These are phyloP conservation scores for Diplodia sapinea DNA, from an alignment of 2,329 filamentous ascomycete genomes.

Conservation along the genomic window DNA sequence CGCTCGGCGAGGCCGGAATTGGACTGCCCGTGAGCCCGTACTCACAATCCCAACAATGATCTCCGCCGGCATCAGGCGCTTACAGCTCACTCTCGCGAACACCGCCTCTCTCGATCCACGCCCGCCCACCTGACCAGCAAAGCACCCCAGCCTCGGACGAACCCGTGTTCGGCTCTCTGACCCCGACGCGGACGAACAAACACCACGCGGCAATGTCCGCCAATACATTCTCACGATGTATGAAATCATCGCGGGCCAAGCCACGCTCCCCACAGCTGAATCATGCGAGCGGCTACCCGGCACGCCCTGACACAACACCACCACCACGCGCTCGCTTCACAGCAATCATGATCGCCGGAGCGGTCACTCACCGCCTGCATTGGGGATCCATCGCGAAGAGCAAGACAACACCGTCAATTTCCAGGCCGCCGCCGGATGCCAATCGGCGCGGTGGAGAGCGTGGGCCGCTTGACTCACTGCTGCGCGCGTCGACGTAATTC, in stretches of 20 bases:
- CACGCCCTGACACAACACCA: slow-evolving; percentile 20
- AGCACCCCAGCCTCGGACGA: slow-evolving; percentile 1
- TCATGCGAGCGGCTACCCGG: slow-evolving; percentile 22
- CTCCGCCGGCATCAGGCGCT: slow-evolving; percentile 20
- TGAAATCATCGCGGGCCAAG: slow-evolving; percentile 22
- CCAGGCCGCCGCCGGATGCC: background rate
- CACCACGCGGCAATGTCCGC: slow-evolving; percentile 18
- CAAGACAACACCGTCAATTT: background rate
- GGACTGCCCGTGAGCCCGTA: slow-evolving; percentile 15
- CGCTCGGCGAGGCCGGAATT: slow-evolving; percentile 16
- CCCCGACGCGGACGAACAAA: background rate
- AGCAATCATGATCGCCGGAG: slow-evolving; percentile 28
- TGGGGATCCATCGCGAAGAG: slow-evolving; percentile 13
- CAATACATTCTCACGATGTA: slow-evolving; percentile 25
- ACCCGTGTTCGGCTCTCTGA: background rate
- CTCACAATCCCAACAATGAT: slow-evolving; percentile 24
- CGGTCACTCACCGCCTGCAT: slow-evolving; percentile 28
- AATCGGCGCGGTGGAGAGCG: background rate
- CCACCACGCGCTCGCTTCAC: slow-evolving; percentile 13
- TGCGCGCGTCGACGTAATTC: background rate
- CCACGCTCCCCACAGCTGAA: slow-evolving; percentile 8
- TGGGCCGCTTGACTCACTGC: slow-evolving; percentile 9
- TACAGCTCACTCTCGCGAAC: slow-evolving; percentile 23
- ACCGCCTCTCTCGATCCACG: slow-evolving; percentile 26
- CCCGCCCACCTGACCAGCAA: slow-evolving; percentile 9